Evolutionary conservation across 768 basidiomycete species (phyloP).

Genomic region (Vararia minispora): DNA sequence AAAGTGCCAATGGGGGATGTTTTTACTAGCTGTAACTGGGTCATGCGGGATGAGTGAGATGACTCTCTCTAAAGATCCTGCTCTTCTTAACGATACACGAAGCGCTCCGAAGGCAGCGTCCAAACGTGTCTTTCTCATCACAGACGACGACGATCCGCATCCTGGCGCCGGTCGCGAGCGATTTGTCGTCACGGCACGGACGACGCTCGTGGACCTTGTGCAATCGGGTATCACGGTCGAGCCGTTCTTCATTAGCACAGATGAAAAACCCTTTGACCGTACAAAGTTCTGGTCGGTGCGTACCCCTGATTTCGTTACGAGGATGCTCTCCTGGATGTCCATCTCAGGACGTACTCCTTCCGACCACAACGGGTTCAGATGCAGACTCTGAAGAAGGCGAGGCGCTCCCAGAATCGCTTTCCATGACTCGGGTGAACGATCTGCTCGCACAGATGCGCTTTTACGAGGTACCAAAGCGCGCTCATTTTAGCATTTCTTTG

Average conservation of each 20-base stretch:
- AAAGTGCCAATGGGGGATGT: constrained; percentile 79
- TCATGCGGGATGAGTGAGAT: constrained; percentile 75
- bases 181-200: constrained; percentile 56
- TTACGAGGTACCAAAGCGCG: constrained; percentile 74
- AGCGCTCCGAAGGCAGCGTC: constrained; percentile 82
- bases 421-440: constrained; percentile 69
- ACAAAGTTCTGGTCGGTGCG: constrained; percentile 72
- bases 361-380: constrained; percentile 43
- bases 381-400: constrained; percentile 29
- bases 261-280: constrained; percentile 56
- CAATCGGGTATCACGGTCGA: constrained; percentile 73
- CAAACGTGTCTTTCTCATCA: constrained; percentile 91
- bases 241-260: constrained; percentile 79
- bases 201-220: constrained; percentile 70
- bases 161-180: constrained; percentile 43
- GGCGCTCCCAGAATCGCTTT: constrained; percentile 56
- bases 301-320: constrained; percentile 3
- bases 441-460: constrained; percentile 72
- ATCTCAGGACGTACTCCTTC: constrained; percentile 49
- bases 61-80: not conserved
- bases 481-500: constrained; percentile 74
- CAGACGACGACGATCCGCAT: constrained; percentile 77
- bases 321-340: constrained; percentile 1
- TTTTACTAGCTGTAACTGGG: constrained; percentile 83
- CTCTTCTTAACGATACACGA: not conserved